Base-by-base conservation (phyloP, 345 rosid genomes). In the Crucihimalaya himalaica region DNA sequence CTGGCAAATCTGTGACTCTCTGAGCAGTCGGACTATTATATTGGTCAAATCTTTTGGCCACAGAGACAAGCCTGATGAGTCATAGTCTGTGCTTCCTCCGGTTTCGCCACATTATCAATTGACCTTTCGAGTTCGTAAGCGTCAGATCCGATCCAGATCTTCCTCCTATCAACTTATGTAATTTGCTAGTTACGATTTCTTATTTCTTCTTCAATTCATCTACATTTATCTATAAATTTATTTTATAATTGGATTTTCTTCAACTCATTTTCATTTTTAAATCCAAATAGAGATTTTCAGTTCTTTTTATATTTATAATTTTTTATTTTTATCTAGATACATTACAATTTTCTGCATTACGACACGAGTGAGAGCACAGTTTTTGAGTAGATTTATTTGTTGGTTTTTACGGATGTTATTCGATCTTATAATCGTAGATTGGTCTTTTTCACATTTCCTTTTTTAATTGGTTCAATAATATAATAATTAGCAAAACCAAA, bases 71-170 rank as follows among this genome's bases (percentile, higher is more conserved):
- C 64, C 64, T 73, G 64, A 54, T 53, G 69, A 81, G 81, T 84
- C 84, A 85, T 82, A 77, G 37, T 72, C 67, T 45, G 11, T 66
- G 51, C 55, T 81, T 84, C 77, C 83, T 76, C 78, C 52, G 42
- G 71, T 75, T 27, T 18, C 70, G 89, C 83, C 89, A 84, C 88
- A 76, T 83, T 82, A 64, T 47, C 83, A 78, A 50, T 32, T 45
- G 52, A 19, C 42, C 16, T 25, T 42, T 73, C 62, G 74, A 66
- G 40, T 72, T 57, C 23, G 51, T 46, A 11, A 15, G 5, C 9
- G 46, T 28, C 40, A 50, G 80, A 74, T 59, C 32, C 60, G 87
- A 84, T 79, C 83, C 70, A 60, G 81, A 79, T 83, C 79, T 69
- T 76, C 48, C 63, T 68, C 74, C 39, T 29, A 9, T n/a, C 32